Conservation (phyloP, 805 yeast species). For the Torulaspora indica region DNA sequence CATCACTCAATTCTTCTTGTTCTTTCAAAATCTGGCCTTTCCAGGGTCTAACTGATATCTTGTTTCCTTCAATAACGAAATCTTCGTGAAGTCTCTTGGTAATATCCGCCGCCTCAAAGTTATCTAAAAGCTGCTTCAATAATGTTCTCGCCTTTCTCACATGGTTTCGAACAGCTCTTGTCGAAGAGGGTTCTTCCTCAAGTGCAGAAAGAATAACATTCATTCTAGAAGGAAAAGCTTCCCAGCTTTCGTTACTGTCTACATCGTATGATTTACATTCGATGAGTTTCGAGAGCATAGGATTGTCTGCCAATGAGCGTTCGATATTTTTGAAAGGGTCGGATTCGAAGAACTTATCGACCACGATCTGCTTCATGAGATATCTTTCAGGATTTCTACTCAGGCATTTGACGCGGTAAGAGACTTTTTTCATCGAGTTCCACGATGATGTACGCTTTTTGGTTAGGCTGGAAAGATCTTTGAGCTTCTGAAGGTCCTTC, state of each 20-base stretch:
- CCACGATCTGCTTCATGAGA: slow-evolving; percentile 18
- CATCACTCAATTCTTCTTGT: slow-evolving; percentile 34
- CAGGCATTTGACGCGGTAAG: slow-evolving; percentile 8
- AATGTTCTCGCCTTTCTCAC: slow-evolving; percentile 16
- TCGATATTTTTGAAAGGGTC: slow-evolving; percentile 30
- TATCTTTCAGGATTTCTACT: slow-evolving; percentile 33
- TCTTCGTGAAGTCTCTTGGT: slow-evolving; percentile 20
- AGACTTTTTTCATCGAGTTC: slow-evolving; percentile 12
- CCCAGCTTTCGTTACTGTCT: neutral
- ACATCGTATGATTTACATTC: slow-evolving; percentile 16
- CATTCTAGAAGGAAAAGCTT: slow-evolving; percentile 14
- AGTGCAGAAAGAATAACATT: slow-evolving; percentile 14
- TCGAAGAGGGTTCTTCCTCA: slow-evolving; percentile 7
- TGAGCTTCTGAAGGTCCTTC: slow-evolving; percentile 40
- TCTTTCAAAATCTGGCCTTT: slow-evolving; percentile 31
- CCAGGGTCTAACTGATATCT: slow-evolving; percentile 28
- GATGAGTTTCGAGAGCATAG: slow-evolving; percentile 17
- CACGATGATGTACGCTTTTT: slow-evolving; percentile 34
- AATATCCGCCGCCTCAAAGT: slow-evolving; percentile 13
- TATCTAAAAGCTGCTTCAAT: neutral
- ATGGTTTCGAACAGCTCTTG: slow-evolving; percentile 17
- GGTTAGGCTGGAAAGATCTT: slow-evolving; percentile 36
- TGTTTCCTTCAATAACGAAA: slow-evolving; percentile 29
- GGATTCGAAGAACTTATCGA: slow-evolving; percentile 27
- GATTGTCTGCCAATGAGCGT: slow-evolving; percentile 12